Base-by-base conservation (phyloP, 2,329 filamentous ascomycete species). In the Claviceps sp. region DNA sequence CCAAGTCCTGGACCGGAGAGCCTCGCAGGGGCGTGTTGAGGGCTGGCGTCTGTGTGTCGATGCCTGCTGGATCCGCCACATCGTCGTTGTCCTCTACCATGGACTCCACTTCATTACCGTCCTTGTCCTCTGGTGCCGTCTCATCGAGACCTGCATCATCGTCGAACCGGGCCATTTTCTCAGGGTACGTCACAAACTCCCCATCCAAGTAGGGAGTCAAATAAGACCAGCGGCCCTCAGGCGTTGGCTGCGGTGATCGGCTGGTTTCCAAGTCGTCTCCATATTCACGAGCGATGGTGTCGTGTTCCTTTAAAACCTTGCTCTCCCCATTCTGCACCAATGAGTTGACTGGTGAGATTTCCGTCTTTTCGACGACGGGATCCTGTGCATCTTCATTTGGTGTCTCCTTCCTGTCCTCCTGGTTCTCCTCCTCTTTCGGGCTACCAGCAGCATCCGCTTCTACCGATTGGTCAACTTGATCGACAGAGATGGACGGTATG, bases 191-290 rank as follows among this genome's bases (percentile, higher is more conserved):
- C 24, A 66, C 56, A 50, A 61, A 69, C 52, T 72, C 69, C 16
- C 64, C 67, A 34, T 66, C 62, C 7, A 73, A 53, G 48, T 71
- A 73, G 4, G 70, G 68, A 2, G 67, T 72, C 8, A 73, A 60
- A 42, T 69, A 57, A 19, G 67, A 59, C 65, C 68, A 72, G 22
- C 64, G 63, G 2, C 67, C 65, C 13, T 50, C 52, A 13, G 63
- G 65, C 5, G 57, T 54, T 47, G 63, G 64, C 39, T 55, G 54
- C 2, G 50, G 50, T n/a, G 48, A 13, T 24, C 51, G 41, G 14
- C 22, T 52, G 41, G 19, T 30, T 30, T 48, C 42, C 24, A 47
- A 19, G 6, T 17, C 1, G 22, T 47, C 51, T 39, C 47, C 42
- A 3, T 43, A 37, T 46, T 39, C 53, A 39, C 24, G 19, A 34